Conservation (phyloP, 2,329 filamentous ascomycete genomes). For the Kalmusia sp. region DNA sequence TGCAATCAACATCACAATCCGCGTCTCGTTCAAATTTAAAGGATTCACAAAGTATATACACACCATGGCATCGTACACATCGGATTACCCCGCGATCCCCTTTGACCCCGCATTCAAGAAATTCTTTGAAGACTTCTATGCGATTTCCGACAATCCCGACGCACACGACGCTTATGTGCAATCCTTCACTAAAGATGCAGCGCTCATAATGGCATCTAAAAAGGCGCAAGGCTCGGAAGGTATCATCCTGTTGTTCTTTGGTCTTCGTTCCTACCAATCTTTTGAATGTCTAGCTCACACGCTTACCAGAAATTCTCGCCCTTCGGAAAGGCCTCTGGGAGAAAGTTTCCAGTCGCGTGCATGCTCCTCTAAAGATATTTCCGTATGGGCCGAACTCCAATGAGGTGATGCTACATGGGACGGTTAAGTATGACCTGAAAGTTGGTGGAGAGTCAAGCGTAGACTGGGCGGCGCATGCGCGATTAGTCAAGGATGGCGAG, state of each 20-base stretch:
- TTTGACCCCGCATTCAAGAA: constrained; percentile 51
- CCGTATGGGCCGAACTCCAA: constrained; percentile 55
- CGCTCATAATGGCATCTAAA: constrained; percentile 61
- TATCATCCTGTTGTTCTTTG: constrained; percentile 25
- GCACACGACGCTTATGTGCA: constrained; percentile 58
- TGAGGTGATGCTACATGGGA: constrained; percentile 63
- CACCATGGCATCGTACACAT: constrained; percentile 41
- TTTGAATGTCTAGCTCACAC: background rate
- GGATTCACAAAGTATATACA: no score
- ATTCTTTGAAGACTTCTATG: constrained; percentile 58
- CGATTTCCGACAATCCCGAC: constrained; percentile 54
- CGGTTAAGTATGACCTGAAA: constrained; percentile 60
- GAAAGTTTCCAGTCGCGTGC: constrained; percentile 55
- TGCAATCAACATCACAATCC: background rate
- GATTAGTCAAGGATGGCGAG: constrained; percentile 59
- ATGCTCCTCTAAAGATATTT: constrained; percentile 58
- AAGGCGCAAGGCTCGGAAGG: constrained; percentile 54
- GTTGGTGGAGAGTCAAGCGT: constrained; percentile 55
- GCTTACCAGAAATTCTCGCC: constrained; percentile 55
- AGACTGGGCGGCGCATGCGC: constrained; percentile 63
- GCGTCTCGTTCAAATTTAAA: background rate
- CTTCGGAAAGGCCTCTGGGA: constrained; percentile 63
- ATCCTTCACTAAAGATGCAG: constrained; percentile 57
- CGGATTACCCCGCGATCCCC: constrained; percentile 40
- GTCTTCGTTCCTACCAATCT: background rate